Evolutionary conservation across 2,329 filamentous ascomycete species (phyloP).

Genomic region (Ceratocystis harringtonii): DNA sequence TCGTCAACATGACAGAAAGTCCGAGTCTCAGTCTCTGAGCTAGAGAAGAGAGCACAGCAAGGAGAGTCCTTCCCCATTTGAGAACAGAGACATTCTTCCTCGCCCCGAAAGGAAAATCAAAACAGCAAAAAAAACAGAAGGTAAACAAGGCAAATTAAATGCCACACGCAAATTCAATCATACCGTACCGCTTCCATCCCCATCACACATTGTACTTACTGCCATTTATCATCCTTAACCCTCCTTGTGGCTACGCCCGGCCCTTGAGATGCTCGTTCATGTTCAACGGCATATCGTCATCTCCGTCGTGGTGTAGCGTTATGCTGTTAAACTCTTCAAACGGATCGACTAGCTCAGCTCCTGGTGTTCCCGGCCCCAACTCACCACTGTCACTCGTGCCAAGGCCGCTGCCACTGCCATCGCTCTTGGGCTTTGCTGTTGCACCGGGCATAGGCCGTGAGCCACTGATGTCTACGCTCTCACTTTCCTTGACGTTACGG

Average conservation of each 20-base stretch:
- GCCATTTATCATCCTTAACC: not conserved
- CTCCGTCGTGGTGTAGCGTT: slow-evolving; percentile 89
- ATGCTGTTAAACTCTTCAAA: slow-evolving; percentile 99
- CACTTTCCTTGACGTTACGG: slow-evolving; percentile 92
- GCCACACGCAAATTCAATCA: not conserved
- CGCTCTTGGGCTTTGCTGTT: slow-evolving; percentile 10
- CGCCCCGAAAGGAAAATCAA: not conserved
- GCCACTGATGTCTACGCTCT: slow-evolving; percentile 73
- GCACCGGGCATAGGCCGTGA: slow-evolving; percentile 30
- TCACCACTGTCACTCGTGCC: slow-evolving; percentile 46
- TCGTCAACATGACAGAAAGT: slow-evolving; percentile 1
- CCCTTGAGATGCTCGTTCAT: slow-evolving; percentile 22
- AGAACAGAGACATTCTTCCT: not conserved
- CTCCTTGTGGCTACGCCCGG: slow-evolving; percentile 7
- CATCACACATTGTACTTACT: not conserved
- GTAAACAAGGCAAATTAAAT: not conserved
- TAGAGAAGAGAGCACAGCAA: not conserved
- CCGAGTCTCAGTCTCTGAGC: not conserved
- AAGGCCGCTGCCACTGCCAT: not conserved
- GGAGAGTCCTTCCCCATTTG: not conserved
- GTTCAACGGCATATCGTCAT: slow-evolving; percentile 40
- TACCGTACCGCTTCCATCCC: not conserved
- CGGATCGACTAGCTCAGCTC: slow-evolving; percentile 68
- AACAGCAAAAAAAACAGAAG: not conserved
- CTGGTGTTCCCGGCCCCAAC: slow-evolving; percentile 84